These are phyloP conservation scores for Luvunga scandens DNA, from an alignment of 345 rosid species.

Conservation along the genomic window DNA sequence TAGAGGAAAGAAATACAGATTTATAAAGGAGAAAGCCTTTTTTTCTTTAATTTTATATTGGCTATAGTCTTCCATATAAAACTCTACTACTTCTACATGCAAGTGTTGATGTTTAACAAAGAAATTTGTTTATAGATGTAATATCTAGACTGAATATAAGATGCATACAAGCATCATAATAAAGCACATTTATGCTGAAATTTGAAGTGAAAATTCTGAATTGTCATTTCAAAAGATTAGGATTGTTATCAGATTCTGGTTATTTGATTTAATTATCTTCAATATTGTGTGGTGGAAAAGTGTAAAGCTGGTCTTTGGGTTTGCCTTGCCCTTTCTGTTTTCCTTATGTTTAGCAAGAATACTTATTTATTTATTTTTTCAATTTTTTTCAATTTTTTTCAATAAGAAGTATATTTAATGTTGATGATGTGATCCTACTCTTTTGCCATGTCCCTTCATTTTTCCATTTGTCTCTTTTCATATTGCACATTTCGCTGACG, in stretches of 20 bases:
- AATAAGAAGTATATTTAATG: neutral
- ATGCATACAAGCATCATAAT: neutral
- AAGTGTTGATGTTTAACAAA: neutral
- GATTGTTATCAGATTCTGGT: neutral
- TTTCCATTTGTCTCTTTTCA: neutral
- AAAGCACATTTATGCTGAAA: neutral
- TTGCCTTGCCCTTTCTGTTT: neutral
- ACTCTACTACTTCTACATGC: neutral
- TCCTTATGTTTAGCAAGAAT: neutral
- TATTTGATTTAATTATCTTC: neutral
- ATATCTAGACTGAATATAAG: neutral
- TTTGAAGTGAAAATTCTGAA: neutral
- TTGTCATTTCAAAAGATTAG: neutral
- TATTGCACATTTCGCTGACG: neutral
- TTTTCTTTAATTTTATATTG: neutral
- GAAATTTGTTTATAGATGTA: neutral
- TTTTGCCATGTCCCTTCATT: neutral
- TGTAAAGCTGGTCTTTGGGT: neutral
- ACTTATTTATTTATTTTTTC: too few relatives aligned
- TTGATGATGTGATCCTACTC: neutral
- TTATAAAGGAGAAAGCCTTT: neutral
- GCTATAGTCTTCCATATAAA: neutral
- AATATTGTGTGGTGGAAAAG: neutral
- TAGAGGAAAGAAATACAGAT: neutral
- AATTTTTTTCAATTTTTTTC: too few relatives aligned